Evolutionary conservation across 768 basidiomycete genomes (phyloP), one percentile per base, ranked within the genome.

Genomic region (Kwoniella sp.): DNA sequence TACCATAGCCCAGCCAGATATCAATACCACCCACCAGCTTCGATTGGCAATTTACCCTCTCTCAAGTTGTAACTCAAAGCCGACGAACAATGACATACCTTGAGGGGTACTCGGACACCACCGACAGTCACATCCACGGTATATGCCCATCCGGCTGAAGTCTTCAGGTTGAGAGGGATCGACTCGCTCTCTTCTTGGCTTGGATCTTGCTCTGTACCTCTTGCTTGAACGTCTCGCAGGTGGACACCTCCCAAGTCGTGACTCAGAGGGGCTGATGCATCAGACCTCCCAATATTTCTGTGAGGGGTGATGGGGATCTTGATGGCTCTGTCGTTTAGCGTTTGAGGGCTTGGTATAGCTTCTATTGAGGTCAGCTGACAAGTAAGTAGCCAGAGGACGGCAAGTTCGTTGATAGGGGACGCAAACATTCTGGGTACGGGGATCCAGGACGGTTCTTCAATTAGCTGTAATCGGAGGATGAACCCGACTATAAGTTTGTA

Each of bases 41-140:
- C n/a, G n/a, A n/a, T n/a, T n/a, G n/a, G n/a, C n/a, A n/a, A n/a
- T n/a, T n/a, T n/a, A n/a, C n/a, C n/a, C n/a, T n/a, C n/a, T n/a
- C n/a, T n/a, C n/a, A n/a, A n/a, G n/a, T n/a, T n/a, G n/a, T n/a
- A n/a, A n/a, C n/a, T n/a, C n/a, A n/a, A n/a, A n/a, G n/a, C n/a
- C n/a, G n/a, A n/a, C n/a, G n/a, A n/a, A n/a, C n/a, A n/a, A n/a
- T n/a, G 29, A 44, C 55, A 26, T 26, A 57, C 55, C 17, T 57
- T 40, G 8, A 57, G 24, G 1, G 55, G 55, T 1, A 57, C 17
- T 17, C 44, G 55, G 27, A 47, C 47, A 6, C 55, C 55, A 10
- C 47, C 55, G 25, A 57, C 47, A 10, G 47, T 46, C 40, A 57
- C 29, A 19, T 57, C 26, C 13, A 47, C 55, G 17, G 55, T 57